phyloP scores from a whole-genome alignment of 768 basidiomycete species.

The Leucocoprinus birnbaumii region DNA sequence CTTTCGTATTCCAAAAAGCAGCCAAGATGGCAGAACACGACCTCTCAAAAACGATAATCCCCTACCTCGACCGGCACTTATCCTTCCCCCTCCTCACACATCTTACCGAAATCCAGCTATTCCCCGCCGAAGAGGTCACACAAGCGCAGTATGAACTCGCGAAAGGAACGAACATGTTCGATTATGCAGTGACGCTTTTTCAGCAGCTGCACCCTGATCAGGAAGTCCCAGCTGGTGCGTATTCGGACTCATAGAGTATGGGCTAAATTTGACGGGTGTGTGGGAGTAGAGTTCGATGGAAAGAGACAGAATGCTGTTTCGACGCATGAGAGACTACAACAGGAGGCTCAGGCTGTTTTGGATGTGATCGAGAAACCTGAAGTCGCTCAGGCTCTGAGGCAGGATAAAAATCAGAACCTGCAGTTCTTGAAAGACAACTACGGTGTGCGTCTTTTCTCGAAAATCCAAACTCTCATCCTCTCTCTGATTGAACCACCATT shows the following conservation, averaged over 20 bases:
- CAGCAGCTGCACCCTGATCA: constrained; percentile 74
- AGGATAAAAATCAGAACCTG: constrained; percentile 97
- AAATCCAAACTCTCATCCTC: not conserved
- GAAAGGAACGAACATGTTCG: constrained; percentile 97
- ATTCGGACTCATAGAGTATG: too few species aligned
- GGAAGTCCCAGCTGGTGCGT: constrained; percentile 64
- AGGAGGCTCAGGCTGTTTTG: constrained; percentile 89
- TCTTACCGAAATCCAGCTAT: constrained; percentile 72
- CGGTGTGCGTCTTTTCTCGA: constrained; percentile 61
- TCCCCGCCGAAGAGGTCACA: constrained; percentile 76
- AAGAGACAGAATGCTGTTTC: constrained; percentile 82
- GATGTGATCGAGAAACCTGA: constrained; percentile 97
- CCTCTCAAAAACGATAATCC: constrained; percentile 86
- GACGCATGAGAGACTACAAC: constrained; percentile 80
- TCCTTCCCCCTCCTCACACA: constrained; percentile 91
- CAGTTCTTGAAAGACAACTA: constrained; percentile 93
- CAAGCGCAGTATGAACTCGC: constrained; percentile 96
- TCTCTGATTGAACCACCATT: too few species aligned
- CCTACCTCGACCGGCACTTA: constrained; percentile 93
- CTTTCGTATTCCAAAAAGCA: not conserved
- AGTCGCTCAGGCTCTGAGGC: constrained; percentile 89
- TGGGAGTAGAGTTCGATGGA: constrained; percentile 68
- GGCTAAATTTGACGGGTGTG: constrained; percentile 1
- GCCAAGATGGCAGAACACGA: constrained; percentile 80
- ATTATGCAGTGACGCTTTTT: constrained; percentile 83